Evolutionary conservation across 2,329 filamentous ascomycete species (phyloP).

Genomic region (Boeremia lycopersici): DNA sequence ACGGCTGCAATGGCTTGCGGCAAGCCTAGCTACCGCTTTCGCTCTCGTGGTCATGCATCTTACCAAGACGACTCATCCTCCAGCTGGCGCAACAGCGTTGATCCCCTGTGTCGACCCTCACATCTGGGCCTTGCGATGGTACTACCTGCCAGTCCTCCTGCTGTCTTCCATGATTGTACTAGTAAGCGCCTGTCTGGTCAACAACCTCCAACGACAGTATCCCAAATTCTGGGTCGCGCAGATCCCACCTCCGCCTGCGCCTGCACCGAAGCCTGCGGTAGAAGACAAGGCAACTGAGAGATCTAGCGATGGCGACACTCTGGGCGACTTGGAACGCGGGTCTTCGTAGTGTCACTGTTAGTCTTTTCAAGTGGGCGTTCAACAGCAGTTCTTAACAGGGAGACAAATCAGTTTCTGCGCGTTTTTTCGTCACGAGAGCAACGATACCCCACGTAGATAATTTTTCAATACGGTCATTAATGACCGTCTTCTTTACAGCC

Average conservation of each 20-base stretch:
- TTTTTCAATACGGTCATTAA: too few relatives aligned
- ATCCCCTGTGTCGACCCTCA: constrained; percentile 49
- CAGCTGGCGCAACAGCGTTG: constrained; percentile 55
- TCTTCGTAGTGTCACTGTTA: background rate
- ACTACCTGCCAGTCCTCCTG: constrained; percentile 50
- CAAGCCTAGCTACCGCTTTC: constrained; percentile 49
- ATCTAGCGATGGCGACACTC: constrained; percentile 15
- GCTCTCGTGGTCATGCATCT: constrained; percentile 54
- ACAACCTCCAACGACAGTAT: constrained; percentile 54
- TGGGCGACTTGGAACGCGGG: constrained; percentile 28
- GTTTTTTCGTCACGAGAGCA: too few relatives aligned
- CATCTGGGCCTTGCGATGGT: constrained; percentile 52
- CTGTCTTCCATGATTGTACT: constrained; percentile 50
- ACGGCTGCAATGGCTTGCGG: constrained; percentile 51
- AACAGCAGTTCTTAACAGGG: background rate
- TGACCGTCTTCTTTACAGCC: too few relatives aligned
- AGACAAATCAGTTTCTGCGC: too few relatives aligned
- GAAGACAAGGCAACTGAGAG: constrained; percentile 20
- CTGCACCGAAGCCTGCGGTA: constrained; percentile 16
- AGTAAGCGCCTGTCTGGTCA: constrained; percentile 49
- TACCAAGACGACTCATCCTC: constrained; percentile 56
- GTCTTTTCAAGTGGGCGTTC: background rate
- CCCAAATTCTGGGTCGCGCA: constrained; percentile 55
- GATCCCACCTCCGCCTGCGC: constrained; percentile 30
- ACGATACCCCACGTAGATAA: too few relatives aligned